A percentile compares a stretch with the other conserved stretches of the same genome.
Evolutionary conservation across 176 grass and related monocot genomes (phyloP).

Genomic region (Oryza punctata): DNA sequence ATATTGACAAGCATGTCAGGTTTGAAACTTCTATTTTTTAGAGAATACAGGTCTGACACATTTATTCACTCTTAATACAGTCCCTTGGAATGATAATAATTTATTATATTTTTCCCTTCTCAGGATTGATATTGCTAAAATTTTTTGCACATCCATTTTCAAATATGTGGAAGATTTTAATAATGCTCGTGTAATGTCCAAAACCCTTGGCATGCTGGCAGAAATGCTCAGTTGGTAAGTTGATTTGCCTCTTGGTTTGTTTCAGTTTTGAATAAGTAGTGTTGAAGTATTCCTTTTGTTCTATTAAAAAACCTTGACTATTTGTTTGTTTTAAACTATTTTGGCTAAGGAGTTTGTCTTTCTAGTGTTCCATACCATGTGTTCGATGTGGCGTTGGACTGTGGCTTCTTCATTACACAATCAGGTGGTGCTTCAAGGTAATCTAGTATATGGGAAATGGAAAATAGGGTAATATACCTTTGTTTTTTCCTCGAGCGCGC

Average conservation of each 20-base stretch:
- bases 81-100: slow-evolving; percentile 23
- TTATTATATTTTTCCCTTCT: slow-evolving; percentile 35
- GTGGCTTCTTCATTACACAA: slow-evolving; percentile 67
- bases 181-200: slow-evolving; percentile 60
- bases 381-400: slow-evolving; percentile 58
- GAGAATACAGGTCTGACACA: slow-evolving; percentile 49
- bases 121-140: slow-evolving; percentile 83
- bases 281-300: background rate
- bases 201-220: slow-evolving; percentile 67
- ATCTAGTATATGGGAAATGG: background rate
- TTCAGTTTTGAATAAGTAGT: background rate
- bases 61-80: slow-evolving; percentile 22
- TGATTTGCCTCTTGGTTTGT: slow-evolving; percentile 6
- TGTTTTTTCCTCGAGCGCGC: too few relatives aligned
- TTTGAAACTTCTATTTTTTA: slow-evolving; percentile 35
- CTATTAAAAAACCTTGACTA: background rate
- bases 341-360: slow-evolving; percentile 41
- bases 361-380: slow-evolving; percentile 82
- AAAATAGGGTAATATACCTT: background rate
- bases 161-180: slow-evolving; percentile 62
- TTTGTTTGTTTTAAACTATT: background rate
- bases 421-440: slow-evolving; percentile 64
- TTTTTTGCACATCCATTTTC: slow-evolving; percentile 73
- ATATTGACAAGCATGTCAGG: slow-evolving; percentile 66
- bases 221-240: slow-evolving; percentile 90